Evolutionary conservation across 805 yeast species (phyloP).

Genomic region (Maudiozyma turicensis): DNA sequence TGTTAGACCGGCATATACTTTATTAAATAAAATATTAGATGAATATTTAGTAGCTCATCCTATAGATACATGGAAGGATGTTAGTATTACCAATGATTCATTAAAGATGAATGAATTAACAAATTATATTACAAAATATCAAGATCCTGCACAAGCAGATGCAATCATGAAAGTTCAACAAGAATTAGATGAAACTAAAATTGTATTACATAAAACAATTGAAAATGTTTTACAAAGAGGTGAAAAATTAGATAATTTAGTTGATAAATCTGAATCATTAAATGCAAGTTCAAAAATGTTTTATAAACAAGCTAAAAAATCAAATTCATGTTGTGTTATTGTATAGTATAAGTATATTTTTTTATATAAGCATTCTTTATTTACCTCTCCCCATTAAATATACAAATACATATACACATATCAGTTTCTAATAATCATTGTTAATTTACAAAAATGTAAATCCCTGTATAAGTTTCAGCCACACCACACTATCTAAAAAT

Average conservation of each 20-base stretch:
- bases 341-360: constrained; percentile 32
- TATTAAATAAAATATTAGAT: constrained; percentile 82
- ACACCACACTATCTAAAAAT: too few species aligned
- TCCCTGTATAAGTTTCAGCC: too few species aligned
- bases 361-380: background rate
- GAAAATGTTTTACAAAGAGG: constrained; percentile 93
- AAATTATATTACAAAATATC: constrained; percentile 69
- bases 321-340: constrained; percentile 79
- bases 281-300: constrained; percentile 85
- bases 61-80: constrained; percentile 52
- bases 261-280: constrained; percentile 90
- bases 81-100: constrained; percentile 34
- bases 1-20: constrained; percentile 89
- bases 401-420: background rate
- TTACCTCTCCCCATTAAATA: background rate
- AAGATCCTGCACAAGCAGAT: constrained; percentile 96
- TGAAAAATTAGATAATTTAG: constrained; percentile 87
- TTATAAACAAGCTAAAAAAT: constrained; percentile 93
- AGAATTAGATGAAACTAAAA: constrained; percentile 95
- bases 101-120: constrained; percentile 42
- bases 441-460: too few species aligned
- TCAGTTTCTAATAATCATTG: too few species aligned
- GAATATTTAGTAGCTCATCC: constrained; percentile 84
- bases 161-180: constrained; percentile 95
- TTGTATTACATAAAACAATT: constrained; percentile 90